Evolutionary conservation across 148 eudicot species (phyloP), one percentile per base, ranked within the genome.

Genomic region (Beta vulgaris): DNA sequence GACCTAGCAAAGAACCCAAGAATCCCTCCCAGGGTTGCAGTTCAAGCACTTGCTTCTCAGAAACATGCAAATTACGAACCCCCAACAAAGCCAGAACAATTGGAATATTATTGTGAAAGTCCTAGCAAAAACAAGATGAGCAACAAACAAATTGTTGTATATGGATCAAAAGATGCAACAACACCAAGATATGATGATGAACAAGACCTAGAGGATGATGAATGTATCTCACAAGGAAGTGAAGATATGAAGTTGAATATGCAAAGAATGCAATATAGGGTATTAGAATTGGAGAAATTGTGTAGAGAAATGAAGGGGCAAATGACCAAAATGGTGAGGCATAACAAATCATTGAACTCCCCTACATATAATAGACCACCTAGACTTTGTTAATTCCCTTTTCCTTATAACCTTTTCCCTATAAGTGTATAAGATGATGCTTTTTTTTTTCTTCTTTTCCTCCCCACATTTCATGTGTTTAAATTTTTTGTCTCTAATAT

Each of bases 241-340:
- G 87, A 87, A 34, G 82, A 79, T 37, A 77, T 85, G 86, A 89
- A 72, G 58, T 46, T 83, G 25, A 84, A 91, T 71, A 76, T 91
- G n/a, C 81, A 91, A 68, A 88, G 79, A 76, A 90, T 93, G 98
- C 93, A 87, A 71, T 82, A 86, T 86, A 87, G 91, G 72, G 98
- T 93, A 36, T 79, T 85, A 75, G 96, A 91, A 69, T 73, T 93
- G 85, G 96, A 93, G 81, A 93, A 89, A 19, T 59, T 89, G 71
- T 93, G 98, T 69, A 84, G 77, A 73, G 88, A 91, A 54, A 91
- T 93, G 98, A 90, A 88, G 75, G 88, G 91, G 69, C 91, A 91
- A 76, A 93, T 93, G 93, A 70, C 91, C 10, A 90, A 81, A 79
- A 77, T 93, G 86, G 90, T 78, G 51, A 88, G 77, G 70, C 64